phyloP scores from a whole-genome alignment of 768 basidiomycete genomes.

The Lentinula boryana region DNA sequence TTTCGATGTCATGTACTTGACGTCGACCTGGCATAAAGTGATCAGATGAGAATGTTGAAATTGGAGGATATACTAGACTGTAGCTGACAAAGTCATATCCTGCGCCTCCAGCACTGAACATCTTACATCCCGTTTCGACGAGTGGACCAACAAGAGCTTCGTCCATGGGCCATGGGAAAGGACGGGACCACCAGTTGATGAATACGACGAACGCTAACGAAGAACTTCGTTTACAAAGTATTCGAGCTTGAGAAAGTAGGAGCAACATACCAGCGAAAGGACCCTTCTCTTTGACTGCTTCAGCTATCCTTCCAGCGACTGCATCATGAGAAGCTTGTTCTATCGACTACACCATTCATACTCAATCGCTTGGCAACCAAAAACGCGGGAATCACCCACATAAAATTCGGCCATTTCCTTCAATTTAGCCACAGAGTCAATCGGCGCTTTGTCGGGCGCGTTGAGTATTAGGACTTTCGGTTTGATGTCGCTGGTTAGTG shows the following conservation, averaged over 20 bases:
- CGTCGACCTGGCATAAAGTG: conserved; percentile 2
- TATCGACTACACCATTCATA: neutral
- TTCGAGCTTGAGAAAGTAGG: neutral
- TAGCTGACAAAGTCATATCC: neutral
- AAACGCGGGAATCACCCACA: neutral
- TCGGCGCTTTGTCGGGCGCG: neutral
- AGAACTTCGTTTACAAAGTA: too few relatives aligned
- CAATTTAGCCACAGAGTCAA: neutral
- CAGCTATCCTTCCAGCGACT: neutral
- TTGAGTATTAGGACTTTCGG: conserved; percentile 6
- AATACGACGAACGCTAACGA: conserved; percentile 3
- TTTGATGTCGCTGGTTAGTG: neutral
- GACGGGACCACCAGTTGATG: conserved; percentile 3
- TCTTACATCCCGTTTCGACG: conserved; percentile 2
- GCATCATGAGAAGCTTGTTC: conserved; percentile 5
- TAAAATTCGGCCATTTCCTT: conserved; percentile 1
- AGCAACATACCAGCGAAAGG: neutral
- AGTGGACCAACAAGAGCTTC: conserved; percentile 3
- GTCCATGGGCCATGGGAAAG: conserved; percentile 8
- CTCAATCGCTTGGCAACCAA: neutral
- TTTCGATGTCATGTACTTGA: conserved; percentile 11
- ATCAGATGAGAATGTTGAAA: neutral
- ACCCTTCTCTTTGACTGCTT: conserved; percentile 1
- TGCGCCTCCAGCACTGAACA: conserved; percentile 4
- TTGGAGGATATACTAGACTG: neutral